Conservation (phyloP, 2,329 filamentous ascomycete species). For the Decorospora gaudefroyi region DNA sequence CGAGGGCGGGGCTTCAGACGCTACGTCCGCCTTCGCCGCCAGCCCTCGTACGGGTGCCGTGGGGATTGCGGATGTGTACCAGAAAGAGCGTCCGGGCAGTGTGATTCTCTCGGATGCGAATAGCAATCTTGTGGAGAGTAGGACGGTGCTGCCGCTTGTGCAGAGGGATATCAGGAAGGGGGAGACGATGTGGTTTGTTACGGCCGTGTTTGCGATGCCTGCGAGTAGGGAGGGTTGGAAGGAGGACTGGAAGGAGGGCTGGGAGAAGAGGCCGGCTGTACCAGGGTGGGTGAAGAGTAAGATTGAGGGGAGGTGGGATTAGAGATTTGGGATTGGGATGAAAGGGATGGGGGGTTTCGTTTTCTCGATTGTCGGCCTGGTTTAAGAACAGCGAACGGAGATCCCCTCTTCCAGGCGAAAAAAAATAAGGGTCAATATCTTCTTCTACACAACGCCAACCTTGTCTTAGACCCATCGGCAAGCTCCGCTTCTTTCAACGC, state of each 20-base stretch:
- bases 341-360: too few species aligned
- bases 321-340: not conserved
- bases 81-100: slow-evolving; percentile 58
- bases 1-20: slow-evolving; percentile 47
- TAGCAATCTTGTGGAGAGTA: slow-evolving; percentile 73
- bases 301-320: slow-evolving; percentile 48
- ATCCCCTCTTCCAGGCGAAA: too few species aligned
- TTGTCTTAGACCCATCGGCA: too few species aligned
- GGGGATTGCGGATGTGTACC: slow-evolving; percentile 55
- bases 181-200: slow-evolving; percentile 67
- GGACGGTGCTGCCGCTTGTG: slow-evolving; percentile 72
- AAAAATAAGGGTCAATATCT: too few species aligned
- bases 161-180: slow-evolving; percentile 64
- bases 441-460: too few species aligned
- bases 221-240: slow-evolving; percentile 57
- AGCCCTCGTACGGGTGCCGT: slow-evolving; percentile 57
- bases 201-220: slow-evolving; percentile 72
- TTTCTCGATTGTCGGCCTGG: too few species aligned
- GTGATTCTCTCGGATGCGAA: slow-evolving; percentile 78
- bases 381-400: too few species aligned
- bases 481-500: too few species aligned
- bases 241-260: slow-evolving; percentile 52
- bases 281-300: slow-evolving; percentile 64
- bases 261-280: slow-evolving; percentile 62
- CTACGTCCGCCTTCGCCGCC: slow-evolving; percentile 50